Conservation (phyloP, 352 stramenopile genomes). For the Phytophthora foliorum region DNA sequence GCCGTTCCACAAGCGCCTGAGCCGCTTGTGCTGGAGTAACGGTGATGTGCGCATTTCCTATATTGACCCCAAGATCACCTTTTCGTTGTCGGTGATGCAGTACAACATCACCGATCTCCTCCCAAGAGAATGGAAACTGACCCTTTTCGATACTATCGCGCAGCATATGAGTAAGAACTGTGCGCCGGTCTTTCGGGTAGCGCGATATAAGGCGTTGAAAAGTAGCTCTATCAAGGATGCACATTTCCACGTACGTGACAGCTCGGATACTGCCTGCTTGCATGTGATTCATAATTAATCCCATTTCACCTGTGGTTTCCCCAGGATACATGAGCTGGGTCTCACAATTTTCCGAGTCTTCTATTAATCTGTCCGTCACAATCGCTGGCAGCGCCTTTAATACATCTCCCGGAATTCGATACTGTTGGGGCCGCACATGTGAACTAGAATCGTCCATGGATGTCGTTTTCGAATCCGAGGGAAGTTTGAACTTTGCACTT, state of each 20-base stretch:
- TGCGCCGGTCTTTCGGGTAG: background rate
- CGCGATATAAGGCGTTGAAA: slow-evolving; percentile 15
- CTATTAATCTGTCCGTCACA: background rate
- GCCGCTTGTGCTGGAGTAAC: slow-evolving; percentile 7
- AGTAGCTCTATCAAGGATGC: slow-evolving; percentile 1
- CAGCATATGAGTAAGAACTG: slow-evolving; percentile 1
- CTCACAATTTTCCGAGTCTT: background rate
- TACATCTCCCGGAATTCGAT: background rate
- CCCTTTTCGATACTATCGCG: slow-evolving; percentile 4
- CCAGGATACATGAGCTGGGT: slow-evolving; percentile 6
- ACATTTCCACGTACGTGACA: slow-evolving; percentile 12
- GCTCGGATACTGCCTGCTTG: slow-evolving; percentile 1
- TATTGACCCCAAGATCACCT: background rate
- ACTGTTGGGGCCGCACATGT: background rate
- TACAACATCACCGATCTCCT: background rate
- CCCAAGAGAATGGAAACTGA: slow-evolving; percentile 8
- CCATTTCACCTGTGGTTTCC: slow-evolving; percentile 1
- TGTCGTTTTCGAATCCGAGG: background rate
- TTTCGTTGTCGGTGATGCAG: background rate
- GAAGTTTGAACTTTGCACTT: background rate
- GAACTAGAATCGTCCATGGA: background rate
- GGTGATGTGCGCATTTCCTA: background rate
- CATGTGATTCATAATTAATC: slow-evolving; percentile 12
- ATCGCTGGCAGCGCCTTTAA: background rate
- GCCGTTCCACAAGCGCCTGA: background rate